A percentile compares a stretch with the other conserved stretches of the same genome.
Conservation (phyloP, 2,329 filamentous ascomycete genomes). For the Fusarium staphyleae region DNA sequence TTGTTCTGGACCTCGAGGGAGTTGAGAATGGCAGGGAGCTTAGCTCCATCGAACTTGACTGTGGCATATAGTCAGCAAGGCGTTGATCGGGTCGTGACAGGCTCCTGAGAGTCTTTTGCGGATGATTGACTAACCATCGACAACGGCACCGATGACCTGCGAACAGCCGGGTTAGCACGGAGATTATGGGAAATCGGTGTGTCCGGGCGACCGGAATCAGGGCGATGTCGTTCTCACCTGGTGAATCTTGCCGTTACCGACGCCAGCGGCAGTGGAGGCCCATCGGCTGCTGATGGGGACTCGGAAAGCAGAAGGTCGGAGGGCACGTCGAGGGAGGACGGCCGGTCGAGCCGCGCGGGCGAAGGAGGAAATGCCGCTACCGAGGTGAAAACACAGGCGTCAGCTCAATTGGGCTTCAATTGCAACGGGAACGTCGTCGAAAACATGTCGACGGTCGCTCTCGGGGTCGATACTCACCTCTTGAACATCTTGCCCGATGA, state of each 20-base stretch:
- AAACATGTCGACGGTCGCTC: conserved; percentile 41
- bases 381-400: conserved; percentile 42
- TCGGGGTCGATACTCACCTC: conserved; percentile 66
- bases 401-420: conserved; percentile 61
- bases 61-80: conserved; percentile 46
- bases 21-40: conserved; percentile 97
- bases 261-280: conserved; percentile 62
- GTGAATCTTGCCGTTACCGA: conserved; percentile 72
- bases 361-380: conserved; percentile 72
- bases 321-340: conserved; percentile 63
- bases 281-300: conserved; percentile 63
- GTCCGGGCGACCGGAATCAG: conserved; percentile 37
- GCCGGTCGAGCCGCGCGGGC: conserved; percentile 69
- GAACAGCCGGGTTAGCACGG: conserved; percentile 43
- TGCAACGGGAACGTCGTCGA: conserved; percentile 41
- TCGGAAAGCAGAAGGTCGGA: conserved; percentile 64
- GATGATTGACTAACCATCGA: conserved; percentile 78
- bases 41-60: conserved; percentile 97
- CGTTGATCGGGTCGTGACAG: conserved; percentile 1
- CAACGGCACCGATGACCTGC: conserved; percentile 97
- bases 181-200: conserved; percentile 18
- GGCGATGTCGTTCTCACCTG: conserved; percentile 58
- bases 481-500: conserved; percentile 82
- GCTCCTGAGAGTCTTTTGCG: conserved; percentile 19
- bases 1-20: conserved; percentile 91